These are phyloP conservation scores for Beauveria asiatica DNA, from an alignment of 2,329 filamentous ascomycete species.

Conservation along the genomic window DNA sequence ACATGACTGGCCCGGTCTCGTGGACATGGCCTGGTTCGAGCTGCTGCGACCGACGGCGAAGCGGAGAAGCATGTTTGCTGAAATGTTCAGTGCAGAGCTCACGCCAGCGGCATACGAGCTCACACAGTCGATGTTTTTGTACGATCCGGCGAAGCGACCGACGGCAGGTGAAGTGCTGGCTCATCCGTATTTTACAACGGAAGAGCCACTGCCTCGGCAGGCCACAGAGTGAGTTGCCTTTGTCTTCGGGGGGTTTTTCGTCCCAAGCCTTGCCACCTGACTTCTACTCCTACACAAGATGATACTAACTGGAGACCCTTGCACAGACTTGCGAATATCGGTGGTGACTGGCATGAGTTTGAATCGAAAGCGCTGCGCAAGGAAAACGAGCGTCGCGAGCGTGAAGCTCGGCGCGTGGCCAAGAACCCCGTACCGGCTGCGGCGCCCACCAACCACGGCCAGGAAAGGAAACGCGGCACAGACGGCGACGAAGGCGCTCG, in stretches of 20 bases:
- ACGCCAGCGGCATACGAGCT: slow-evolving; percentile 77
- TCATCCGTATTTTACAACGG: slow-evolving; percentile 79
- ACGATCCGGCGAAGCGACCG: slow-evolving; percentile 77
- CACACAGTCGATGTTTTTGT: slow-evolving; percentile 75
- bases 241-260: too few relatives aligned
- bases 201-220: slow-evolving; percentile 69
- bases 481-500: slow-evolving; percentile 24
- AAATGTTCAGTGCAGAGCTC: slow-evolving; percentile 71
- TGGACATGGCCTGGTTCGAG: slow-evolving; percentile 97
- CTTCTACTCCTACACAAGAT: too few relatives aligned
- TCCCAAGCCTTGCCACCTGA: too few relatives aligned
- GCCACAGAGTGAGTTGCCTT: slow-evolving; percentile 62
- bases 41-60: slow-evolving; percentile 72
- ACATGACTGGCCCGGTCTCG: slow-evolving; percentile 76
- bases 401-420: slow-evolving; percentile 40
- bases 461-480: slow-evolving; percentile 32
- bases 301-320: slow-evolving; percentile 21
- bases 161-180: slow-evolving; percentile 75
- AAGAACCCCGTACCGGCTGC: slow-evolving; percentile 19
- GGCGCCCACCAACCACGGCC: slow-evolving; percentile 17
- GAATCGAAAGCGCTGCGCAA: slow-evolving; percentile 91
- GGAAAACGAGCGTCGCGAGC: slow-evolving; percentile 66
- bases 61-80: slow-evolving; percentile 66
- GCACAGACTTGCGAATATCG: slow-evolving; percentile 61
- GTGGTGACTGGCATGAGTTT: slow-evolving; percentile 98